A percentile compares a stretch with the other conserved stretches of the same genome.
These are phyloP conservation scores for Phaeosphaeriaceae sp. DNA, from an alignment of 2,329 filamentous ascomycete genomes.

Conservation along the genomic window DNA sequence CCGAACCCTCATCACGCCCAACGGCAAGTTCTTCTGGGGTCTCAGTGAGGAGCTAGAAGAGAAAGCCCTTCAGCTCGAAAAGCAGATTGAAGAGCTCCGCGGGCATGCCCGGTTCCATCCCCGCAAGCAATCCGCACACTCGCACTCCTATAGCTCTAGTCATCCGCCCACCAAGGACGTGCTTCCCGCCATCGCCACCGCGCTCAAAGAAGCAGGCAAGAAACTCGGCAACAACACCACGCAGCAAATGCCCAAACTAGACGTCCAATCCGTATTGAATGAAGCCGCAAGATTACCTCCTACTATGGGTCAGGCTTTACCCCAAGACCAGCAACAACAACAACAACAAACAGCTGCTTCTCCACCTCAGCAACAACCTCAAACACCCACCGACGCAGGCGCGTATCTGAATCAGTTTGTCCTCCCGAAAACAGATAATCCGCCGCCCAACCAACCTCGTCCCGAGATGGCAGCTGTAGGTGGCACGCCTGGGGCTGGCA, in stretches of 20 bases:
- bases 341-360: constrained; percentile 10
- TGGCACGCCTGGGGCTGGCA: constrained; percentile 40
- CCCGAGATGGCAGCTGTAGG: constrained; percentile 47
- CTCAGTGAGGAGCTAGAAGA: constrained; percentile 74
- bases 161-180: constrained; percentile 37
- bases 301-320: neutral
- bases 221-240: constrained; percentile 37
- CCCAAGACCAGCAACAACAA: constrained; percentile 24
- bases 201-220: constrained; percentile 45
- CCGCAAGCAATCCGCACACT: constrained; percentile 27
- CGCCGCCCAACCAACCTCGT: constrained; percentile 39
- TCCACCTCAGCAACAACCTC: constrained; percentile 10
- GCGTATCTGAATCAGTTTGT: constrained; percentile 48
- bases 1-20: constrained; percentile 76
- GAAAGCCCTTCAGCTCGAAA: constrained; percentile 74
- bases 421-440: constrained; percentile 45
- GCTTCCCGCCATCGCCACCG: constrained; percentile 46
- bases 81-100: constrained; percentile 45
- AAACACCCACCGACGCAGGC: constrained; percentile 44
- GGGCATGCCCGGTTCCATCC: constrained; percentile 41
- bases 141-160: constrained; percentile 13
- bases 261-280: constrained; percentile 30
- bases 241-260: constrained; percentile 36
- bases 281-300: constrained; percentile 19
- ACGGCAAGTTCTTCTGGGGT: constrained; percentile 78